phyloP scores from a whole-genome alignment of 140 eudicot species.

The Bidens hawaiensis region DNA sequence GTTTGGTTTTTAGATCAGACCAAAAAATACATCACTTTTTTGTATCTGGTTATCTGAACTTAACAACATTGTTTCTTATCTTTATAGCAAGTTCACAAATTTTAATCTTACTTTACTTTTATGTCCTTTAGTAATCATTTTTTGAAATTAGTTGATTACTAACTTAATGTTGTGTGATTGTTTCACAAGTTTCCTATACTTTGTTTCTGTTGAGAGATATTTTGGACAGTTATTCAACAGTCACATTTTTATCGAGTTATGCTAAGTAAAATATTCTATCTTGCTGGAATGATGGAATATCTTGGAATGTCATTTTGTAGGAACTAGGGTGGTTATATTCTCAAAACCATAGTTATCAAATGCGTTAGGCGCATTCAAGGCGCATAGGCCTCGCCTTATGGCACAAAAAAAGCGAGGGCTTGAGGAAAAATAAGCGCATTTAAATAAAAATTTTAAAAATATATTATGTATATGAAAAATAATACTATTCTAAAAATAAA shows the following conservation, averaged over 20 bases:
- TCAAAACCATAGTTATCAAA: too few species aligned
- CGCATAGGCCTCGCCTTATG: too few species aligned
- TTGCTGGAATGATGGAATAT: not conserved
- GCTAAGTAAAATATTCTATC: not conserved
- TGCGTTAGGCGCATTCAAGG: too few species aligned
- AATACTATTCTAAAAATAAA: too few species aligned
- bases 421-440: too few species aligned
- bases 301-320: not conserved
- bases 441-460: too few species aligned
- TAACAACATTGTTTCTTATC: not conserved
- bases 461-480: too few species aligned
- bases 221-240: not conserved
- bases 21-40: not conserved
- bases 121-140: not conserved
- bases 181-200: not conserved
- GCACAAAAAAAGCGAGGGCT: too few species aligned
- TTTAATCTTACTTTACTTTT: not conserved
- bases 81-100: not conserved
- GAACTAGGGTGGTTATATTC: not conserved
- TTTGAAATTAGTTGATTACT: not conserved
- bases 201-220: not conserved
- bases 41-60: not conserved
- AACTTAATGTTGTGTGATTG: not conserved
- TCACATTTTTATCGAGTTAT: not conserved
- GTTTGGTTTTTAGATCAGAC: too few species aligned